Conservation (phyloP, 495 filamentous ascomycete species). For the Echria macrotheca region DNA sequence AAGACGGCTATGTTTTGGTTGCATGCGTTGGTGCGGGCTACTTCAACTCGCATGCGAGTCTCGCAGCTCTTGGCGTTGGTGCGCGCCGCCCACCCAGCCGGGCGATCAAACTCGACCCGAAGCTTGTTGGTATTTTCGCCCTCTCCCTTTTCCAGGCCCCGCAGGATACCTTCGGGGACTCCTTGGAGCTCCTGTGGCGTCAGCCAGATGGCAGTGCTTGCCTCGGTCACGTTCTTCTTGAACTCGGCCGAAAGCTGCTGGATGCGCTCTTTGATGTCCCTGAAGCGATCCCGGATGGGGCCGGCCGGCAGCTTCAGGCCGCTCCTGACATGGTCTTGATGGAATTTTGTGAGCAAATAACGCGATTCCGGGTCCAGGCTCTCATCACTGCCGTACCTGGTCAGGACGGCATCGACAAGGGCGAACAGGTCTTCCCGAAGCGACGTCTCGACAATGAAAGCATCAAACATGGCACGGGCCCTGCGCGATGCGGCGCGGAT, state of each 20-base stretch:
- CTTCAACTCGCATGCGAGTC: background rate
- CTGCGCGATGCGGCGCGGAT: background rate
- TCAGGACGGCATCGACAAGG: background rate
- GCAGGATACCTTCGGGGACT: background rate
- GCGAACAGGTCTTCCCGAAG: background rate
- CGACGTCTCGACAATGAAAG: background rate
- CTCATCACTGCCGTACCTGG: background rate
- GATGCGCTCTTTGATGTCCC: background rate
- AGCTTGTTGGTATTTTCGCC: background rate
- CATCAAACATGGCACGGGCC: background rate
- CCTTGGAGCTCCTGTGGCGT: background rate
- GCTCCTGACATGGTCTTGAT: background rate
- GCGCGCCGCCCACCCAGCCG: background rate
- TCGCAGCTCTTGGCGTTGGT: background rate
- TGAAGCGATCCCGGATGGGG: background rate
- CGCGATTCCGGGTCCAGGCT: background rate
- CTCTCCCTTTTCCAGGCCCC: background rate
- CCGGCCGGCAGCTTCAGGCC: background rate
- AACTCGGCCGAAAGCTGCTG: background rate
- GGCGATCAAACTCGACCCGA: background rate
- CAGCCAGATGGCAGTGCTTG: background rate
- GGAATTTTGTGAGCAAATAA: background rate
- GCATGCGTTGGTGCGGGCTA: background rate
- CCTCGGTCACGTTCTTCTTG: background rate
- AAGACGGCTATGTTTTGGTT: slow-evolving; percentile 1